Evolutionary conservation across 257 asterid genomes (phyloP).

Genomic region (Plectranthus barbatus): DNA sequence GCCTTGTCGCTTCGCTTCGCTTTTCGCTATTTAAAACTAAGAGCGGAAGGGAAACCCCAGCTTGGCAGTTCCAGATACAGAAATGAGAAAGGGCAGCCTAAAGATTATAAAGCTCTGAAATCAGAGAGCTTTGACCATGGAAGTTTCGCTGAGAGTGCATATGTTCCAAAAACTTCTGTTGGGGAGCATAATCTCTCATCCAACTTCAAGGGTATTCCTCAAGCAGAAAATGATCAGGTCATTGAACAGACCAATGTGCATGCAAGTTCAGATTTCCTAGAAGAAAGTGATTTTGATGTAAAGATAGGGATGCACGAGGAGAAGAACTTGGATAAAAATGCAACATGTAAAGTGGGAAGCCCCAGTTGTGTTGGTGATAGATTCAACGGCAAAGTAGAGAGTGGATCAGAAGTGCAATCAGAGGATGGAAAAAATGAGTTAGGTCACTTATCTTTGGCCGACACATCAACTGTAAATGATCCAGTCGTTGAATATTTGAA

Average conservation of each 20-base stretch:
- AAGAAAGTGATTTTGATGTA: conserved; percentile 41
- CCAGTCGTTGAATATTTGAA: conserved; percentile 42
- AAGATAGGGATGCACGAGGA: conserved; percentile 36
- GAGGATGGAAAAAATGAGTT: conserved; percentile 26
- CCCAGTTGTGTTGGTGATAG: conserved; percentile 19
- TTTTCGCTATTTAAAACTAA: too few relatives aligned
- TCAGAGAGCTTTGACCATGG: conserved; percentile 66
- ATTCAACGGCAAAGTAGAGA: conserved; percentile 26
- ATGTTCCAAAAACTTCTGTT: conserved; percentile 33
- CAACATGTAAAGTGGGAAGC: conserved; percentile 19
- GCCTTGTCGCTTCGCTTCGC: too few relatives aligned
- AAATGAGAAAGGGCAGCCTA: conserved; percentile 23
- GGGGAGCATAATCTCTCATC: conserved; percentile 23
- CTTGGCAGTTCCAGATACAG: conserved; percentile 17
- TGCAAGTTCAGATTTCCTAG: conserved; percentile 29
- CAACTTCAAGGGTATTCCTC: conserved; percentile 28
- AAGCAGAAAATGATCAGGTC: conserved; percentile 31
- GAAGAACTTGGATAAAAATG: conserved; percentile 22
- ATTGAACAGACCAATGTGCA: conserved; percentile 32
- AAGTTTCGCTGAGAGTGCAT: conserved; percentile 73
- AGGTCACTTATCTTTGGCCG: conserved; percentile 39
- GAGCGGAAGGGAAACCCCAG: conserved; percentile 20
- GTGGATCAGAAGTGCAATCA: conserved; percentile 21
- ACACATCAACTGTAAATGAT: conserved; percentile 53
- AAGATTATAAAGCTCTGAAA: conserved; percentile 40